Conservation (phyloP, 768 basidiomycete genomes). For the Crassisporium funariophilum region DNA sequence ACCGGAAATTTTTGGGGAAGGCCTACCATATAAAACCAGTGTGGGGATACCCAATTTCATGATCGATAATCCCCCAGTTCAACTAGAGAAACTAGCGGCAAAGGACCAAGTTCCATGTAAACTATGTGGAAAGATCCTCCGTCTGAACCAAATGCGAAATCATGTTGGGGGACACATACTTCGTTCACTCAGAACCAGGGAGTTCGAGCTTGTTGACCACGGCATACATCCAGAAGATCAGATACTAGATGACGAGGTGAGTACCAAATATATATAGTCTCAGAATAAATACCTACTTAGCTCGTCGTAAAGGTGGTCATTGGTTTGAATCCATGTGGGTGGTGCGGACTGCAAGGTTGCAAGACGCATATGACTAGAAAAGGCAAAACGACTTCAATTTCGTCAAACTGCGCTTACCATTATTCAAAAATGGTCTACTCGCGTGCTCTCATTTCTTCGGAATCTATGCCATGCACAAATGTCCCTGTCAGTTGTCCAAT, state of each 20-base stretch:
- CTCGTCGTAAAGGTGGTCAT: background rate
- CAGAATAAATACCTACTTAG: no score
- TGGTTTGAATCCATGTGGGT: conserved; percentile 5
- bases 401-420: conserved; percentile 16
- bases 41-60: background rate
- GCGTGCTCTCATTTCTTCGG: background rate
- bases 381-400: background rate
- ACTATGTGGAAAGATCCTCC: background rate
- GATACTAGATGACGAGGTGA: background rate
- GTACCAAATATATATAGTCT: background rate
- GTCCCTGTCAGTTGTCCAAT: conserved; percentile 20
- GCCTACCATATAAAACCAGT: background rate
- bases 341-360: conserved; percentile 3
- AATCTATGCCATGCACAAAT: conserved; percentile 18
- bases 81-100: background rate
- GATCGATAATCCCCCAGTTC: background rate
- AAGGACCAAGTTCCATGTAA: background rate
- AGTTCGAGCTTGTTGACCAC: no score
- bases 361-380: background rate
- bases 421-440: conserved; percentile 14
- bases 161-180: conserved; percentile 3
- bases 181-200: background rate
- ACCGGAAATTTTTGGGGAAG: background rate
- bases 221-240: no score
- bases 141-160: background rate